A percentile compares a stretch with the other conserved stretches of the same genome.
Conservation (phyloP, 192 early-diverging fungal species). For the Entomortierella lignicola region DNA sequence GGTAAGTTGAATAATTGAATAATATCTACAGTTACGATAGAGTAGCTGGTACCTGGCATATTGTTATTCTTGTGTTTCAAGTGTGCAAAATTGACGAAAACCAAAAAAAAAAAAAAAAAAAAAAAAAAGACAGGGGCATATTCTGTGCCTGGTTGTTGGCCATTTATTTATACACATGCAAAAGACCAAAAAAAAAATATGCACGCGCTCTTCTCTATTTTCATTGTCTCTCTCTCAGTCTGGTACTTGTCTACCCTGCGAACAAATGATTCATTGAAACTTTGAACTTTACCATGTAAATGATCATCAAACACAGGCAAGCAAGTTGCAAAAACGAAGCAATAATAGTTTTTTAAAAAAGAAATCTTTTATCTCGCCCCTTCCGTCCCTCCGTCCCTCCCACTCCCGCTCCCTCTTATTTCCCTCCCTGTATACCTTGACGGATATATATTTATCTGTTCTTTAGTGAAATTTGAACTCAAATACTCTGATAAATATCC, state of each 20-base stretch:
- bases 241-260: no score
- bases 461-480: background rate
- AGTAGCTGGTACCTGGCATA: background rate
- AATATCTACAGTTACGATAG: background rate
- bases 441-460: background rate
- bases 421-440: background rate
- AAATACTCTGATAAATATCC: background rate
- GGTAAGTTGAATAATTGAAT: slow-evolving; percentile 15
- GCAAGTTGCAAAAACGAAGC: no score
- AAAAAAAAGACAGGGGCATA: no score
- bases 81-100: background rate
- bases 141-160: background rate
- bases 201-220: no score
- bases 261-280: no score
- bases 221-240: no score
- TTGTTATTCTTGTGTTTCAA: no score
- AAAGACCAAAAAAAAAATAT: no score
- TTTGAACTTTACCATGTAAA: no score
- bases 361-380: background rate
- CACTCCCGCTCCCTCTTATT: slow-evolving; percentile 1
- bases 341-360: no score
- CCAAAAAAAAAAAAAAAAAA: no score
- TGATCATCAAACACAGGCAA: no score
- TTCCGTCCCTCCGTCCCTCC: background rate
- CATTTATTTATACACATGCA: background rate